Conservation (phyloP, 1,139 yeast genomes). For the Scheffersomyces lignicola region DNA sequence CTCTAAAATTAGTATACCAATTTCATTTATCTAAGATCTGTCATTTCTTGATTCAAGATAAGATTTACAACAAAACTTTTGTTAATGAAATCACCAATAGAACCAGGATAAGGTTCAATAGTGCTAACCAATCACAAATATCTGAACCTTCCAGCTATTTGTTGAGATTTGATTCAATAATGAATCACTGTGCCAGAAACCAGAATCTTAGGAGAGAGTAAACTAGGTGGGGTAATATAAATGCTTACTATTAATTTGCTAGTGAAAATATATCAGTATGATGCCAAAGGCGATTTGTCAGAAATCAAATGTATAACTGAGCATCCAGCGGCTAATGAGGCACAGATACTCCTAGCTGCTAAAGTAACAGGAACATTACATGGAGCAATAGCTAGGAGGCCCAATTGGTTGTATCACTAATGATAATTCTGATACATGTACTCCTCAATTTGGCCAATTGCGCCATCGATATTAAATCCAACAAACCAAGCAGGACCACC, state of each 20-base stretch:
- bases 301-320: slow-evolving; percentile 44
- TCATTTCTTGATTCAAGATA: slow-evolving; percentile 17
- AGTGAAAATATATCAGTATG: no score
- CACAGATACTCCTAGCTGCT: slow-evolving; percentile 36
- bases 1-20: slow-evolving; percentile 27
- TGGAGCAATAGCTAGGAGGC: slow-evolving; percentile 42
- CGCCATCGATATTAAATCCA: slow-evolving; percentile 29
- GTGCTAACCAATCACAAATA: slow-evolving; percentile 15
- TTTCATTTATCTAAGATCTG: slow-evolving; percentile 21
- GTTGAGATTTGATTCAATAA: no score
- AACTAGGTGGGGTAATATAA: no score
- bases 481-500: slow-evolving; percentile 43
- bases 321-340: slow-evolving; percentile 52
- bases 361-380: slow-evolving; percentile 52
- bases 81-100: slow-evolving; percentile 48
- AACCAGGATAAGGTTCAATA: slow-evolving; percentile 12
- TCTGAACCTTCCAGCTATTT: slow-evolving; percentile 27
- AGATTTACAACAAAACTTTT: slow-evolving; percentile 39
- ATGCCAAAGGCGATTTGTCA: slow-evolving; percentile 33
- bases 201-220: no score
- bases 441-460: slow-evolving; percentile 24
- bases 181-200: no score
- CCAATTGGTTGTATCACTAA: slow-evolving; percentile 42
- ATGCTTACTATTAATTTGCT: no score
- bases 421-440: slow-evolving; percentile 27